Conservation (phyloP, 306 rosid species). For the Hippophae gyantsensis region DNA sequence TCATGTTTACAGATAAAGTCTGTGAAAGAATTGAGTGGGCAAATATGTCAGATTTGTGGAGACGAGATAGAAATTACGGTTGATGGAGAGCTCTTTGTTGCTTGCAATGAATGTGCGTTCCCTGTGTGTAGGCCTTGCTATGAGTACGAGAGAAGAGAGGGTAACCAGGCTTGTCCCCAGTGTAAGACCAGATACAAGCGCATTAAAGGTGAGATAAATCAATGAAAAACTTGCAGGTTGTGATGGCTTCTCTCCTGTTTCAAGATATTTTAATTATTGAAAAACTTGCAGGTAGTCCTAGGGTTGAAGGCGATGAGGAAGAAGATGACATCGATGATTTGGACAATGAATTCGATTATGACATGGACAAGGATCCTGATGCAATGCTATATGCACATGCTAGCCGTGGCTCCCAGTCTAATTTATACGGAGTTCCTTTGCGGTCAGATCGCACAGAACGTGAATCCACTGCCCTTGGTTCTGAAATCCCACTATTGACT, state of each 20-base stretch:
- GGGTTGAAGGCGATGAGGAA: conserved; percentile 94
- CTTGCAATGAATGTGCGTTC: conserved; percentile 91
- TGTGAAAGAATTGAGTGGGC: conserved; percentile 70
- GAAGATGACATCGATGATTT: conserved; percentile 89
- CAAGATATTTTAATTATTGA: conserved; percentile 6
- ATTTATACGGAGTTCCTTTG: conserved; percentile 37
- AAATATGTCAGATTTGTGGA: conserved; percentile 75
- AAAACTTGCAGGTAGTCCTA: conserved; percentile 61
- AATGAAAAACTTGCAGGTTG: neutral
- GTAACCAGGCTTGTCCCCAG: conserved; percentile 88
- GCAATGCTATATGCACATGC: conserved; percentile 34
- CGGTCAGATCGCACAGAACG: conserved; percentile 24
- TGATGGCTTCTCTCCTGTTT: conserved; percentile 1
- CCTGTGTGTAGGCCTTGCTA: conserved; percentile 86
- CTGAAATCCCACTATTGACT: conserved; percentile 80
- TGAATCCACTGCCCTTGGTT: conserved; percentile 54
- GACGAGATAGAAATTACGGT: conserved; percentile 69
- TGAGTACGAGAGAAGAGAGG: conserved; percentile 79
- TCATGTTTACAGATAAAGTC: conserved; percentile 52
- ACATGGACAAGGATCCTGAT: conserved; percentile 29
- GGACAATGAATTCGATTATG: conserved; percentile 83
- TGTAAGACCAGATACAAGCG: conserved; percentile 90
- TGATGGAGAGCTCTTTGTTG: conserved; percentile 87
- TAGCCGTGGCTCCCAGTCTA: conserved; percentile 41
- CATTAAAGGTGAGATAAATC: conserved; percentile 49